Evolutionary conservation across 371 early-diverging fungal species (phyloP).

Genomic region (Choanephora cucurbitarum): DNA sequence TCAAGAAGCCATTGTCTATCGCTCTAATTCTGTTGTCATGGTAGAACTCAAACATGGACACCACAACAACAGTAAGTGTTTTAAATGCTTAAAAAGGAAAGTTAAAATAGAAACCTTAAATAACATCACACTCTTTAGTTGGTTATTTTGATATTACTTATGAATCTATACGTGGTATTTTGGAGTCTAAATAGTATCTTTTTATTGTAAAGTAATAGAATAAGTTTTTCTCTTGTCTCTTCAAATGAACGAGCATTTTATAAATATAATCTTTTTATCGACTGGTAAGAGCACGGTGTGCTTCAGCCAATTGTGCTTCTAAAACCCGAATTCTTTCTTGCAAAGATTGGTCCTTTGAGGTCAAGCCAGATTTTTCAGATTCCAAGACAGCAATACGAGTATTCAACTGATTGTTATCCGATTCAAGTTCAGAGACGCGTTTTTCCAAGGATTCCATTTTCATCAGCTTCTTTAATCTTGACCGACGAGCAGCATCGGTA

Average conservation of each 20-base stretch:
- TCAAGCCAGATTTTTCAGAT: slow-evolving; percentile 63
- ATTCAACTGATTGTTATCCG: slow-evolving; percentile 68
- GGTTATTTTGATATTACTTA: slow-evolving; percentile 43
- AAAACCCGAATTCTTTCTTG: slow-evolving; percentile 66
- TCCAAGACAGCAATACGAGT: slow-evolving; percentile 76
- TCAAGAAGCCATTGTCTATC: slow-evolving; percentile 37
- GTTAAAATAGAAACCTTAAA: too few species aligned
- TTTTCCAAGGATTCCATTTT: slow-evolving; percentile 85
- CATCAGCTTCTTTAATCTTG: slow-evolving; percentile 82
- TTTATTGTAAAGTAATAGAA: too few species aligned
- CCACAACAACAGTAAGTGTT: slow-evolving; percentile 45
- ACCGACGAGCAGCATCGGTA: slow-evolving; percentile 94
- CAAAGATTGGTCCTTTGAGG: slow-evolving; percentile 66
- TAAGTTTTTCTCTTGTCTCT: too few species aligned
- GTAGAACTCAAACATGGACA: slow-evolving; percentile 34
- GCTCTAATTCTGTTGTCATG: slow-evolving; percentile 10
- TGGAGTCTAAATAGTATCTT: not conserved
- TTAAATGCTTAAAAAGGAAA: too few species aligned
- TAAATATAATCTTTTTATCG: too few species aligned
- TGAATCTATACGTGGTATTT: slow-evolving; percentile 21
- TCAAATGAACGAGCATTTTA: too few species aligned
- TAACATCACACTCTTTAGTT: too few species aligned
- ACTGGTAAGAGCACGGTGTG: slow-evolving; percentile 57
- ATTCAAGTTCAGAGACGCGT: slow-evolving; percentile 75
- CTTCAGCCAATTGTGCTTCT: slow-evolving; percentile 72